Evolutionary conservation across 2,329 filamentous ascomycete genomes (phyloP).

Genomic region (Clonostachys byssicola): DNA sequence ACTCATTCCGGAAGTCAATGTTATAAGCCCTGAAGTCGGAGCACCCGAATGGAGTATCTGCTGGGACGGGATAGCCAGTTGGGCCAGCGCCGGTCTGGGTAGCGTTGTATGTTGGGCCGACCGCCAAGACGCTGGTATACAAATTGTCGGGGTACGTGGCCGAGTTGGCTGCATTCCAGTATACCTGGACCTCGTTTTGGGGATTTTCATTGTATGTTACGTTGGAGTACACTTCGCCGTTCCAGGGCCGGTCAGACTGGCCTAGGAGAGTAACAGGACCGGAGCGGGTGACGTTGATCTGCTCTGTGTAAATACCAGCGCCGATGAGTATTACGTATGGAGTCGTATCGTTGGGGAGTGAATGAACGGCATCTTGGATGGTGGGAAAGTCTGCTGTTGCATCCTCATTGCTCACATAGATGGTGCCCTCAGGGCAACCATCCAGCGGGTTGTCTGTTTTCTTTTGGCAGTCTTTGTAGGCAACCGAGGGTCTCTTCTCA

Average conservation of each 20-base stretch:
- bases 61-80: slow-evolving; percentile 56
- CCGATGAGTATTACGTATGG: slow-evolving; percentile 46
- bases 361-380: slow-evolving; percentile 34
- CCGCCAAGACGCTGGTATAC: slow-evolving; percentile 55
- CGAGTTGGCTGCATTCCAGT: slow-evolving; percentile 53
- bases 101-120: slow-evolving; percentile 60
- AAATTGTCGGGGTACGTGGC: slow-evolving; percentile 50
- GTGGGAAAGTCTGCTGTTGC: slow-evolving; percentile 26
- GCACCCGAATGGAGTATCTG: slow-evolving; percentile 59
- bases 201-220: slow-evolving; percentile 32
- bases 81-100: slow-evolving; percentile 58
- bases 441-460: slow-evolving; percentile 7
- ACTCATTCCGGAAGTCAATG: slow-evolving; percentile 61
- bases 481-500: no score
- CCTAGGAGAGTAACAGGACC: slow-evolving; percentile 59
- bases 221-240: slow-evolving; percentile 26
- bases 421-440: slow-evolving; percentile 30
- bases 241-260: slow-evolving; percentile 37
- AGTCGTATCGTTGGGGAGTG: slow-evolving; percentile 19
- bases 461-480: background rate
- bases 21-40: slow-evolving; percentile 63
- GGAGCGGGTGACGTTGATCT: slow-evolving; percentile 60
- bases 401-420: slow-evolving; percentile 32
- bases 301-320: slow-evolving; percentile 57
- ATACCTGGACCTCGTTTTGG: slow-evolving; percentile 47